These are phyloP conservation scores for Triangularia verruculosa DNA, from an alignment of 2,329 filamentous ascomycete species.

Conservation along the genomic window DNA sequence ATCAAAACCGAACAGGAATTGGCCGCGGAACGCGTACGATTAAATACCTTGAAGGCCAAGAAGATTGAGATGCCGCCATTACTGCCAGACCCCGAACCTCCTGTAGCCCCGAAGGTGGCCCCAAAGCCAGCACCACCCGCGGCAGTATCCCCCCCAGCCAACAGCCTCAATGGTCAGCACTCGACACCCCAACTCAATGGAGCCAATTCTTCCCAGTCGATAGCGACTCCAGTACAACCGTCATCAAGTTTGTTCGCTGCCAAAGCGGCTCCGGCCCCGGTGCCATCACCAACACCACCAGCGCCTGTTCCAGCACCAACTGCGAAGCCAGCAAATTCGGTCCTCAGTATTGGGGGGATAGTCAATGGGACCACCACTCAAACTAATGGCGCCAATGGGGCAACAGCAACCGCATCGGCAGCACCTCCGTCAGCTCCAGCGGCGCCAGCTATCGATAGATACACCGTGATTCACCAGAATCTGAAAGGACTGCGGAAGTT, in stretches of 20 bases:
- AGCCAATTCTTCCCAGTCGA: not conserved
- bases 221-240: not conserved
- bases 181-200: not conserved
- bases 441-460: conserved; percentile 38
- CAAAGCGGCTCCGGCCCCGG: conserved; percentile 6
- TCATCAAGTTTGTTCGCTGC: not conserved
- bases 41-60: conserved; percentile 34
- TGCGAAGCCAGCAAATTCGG: conserved; percentile 9
- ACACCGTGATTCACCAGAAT: conserved; percentile 60
- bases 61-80: conserved; percentile 30
- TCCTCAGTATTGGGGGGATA: conserved; percentile 10
- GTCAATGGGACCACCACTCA: conserved; percentile 9
- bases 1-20: conserved; percentile 28
- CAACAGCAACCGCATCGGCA: not conserved
- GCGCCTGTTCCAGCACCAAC: conserved; percentile 4
- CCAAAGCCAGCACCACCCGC: not conserved
- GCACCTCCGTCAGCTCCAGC: conserved; percentile 7
- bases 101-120: conserved; percentile 13
- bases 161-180: not conserved
- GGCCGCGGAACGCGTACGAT: conserved; percentile 26
- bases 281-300: conserved; percentile 3
- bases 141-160: not conserved
- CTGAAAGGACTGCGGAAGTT: conserved; percentile 56
- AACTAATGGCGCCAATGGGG: conserved; percentile 9
- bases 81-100: conserved; percentile 23